phyloP scores from a whole-genome alignment of 1,284 basidiomycete species.

The Moesziomyces parantarcticus region DNA sequence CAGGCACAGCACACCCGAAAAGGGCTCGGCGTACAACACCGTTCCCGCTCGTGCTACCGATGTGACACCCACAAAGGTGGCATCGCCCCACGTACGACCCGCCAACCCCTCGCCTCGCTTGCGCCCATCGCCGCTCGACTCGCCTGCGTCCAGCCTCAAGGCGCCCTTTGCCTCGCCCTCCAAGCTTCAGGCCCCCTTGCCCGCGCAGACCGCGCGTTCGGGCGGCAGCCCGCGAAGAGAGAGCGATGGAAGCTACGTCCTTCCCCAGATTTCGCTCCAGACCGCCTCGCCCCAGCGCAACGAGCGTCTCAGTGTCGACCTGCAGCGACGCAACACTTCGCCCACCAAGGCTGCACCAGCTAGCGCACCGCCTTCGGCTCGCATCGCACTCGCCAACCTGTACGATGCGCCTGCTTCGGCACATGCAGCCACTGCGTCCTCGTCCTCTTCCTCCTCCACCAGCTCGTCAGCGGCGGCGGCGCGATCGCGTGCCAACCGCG shows the following conservation, averaged over 20 bases:
- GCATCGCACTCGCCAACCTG: slow-evolving; percentile 30
- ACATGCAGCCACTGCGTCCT: slow-evolving; percentile 11
- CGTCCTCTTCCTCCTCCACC: slow-evolving; percentile 18
- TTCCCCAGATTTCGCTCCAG: slow-evolving; percentile 45
- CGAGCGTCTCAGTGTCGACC: slow-evolving; percentile 19
- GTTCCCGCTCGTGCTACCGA: slow-evolving; percentile 16
- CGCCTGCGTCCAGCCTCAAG: slow-evolving; percentile 22
- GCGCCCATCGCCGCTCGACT: slow-evolving; percentile 32
- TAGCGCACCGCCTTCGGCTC: slow-evolving; percentile 29
- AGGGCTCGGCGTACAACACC: slow-evolving; percentile 35
- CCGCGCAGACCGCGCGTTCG: slow-evolving; percentile 8
- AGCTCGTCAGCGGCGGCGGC: slow-evolving; percentile 15
- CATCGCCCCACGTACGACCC: slow-evolving; percentile 35
- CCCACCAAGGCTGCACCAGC: slow-evolving; percentile 27
- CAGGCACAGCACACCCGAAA: slow-evolving; percentile 46
- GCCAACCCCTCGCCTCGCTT: slow-evolving; percentile 36
- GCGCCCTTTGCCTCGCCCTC: slow-evolving; percentile 20
- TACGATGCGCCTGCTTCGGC: slow-evolving; percentile 26
- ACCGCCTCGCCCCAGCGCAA: slow-evolving; percentile 38
- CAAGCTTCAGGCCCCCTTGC: slow-evolving; percentile 16
- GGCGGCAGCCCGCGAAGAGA: slow-evolving; percentile 18
- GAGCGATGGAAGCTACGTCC: slow-evolving; percentile 17
- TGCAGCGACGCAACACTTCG: slow-evolving; percentile 51
- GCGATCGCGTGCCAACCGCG: slow-evolving; percentile 30
- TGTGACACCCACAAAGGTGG: slow-evolving; percentile 21